Evolutionary conservation across 1,284 basidiomycete species (phyloP).

Genomic region (Puccinia hordei): DNA sequence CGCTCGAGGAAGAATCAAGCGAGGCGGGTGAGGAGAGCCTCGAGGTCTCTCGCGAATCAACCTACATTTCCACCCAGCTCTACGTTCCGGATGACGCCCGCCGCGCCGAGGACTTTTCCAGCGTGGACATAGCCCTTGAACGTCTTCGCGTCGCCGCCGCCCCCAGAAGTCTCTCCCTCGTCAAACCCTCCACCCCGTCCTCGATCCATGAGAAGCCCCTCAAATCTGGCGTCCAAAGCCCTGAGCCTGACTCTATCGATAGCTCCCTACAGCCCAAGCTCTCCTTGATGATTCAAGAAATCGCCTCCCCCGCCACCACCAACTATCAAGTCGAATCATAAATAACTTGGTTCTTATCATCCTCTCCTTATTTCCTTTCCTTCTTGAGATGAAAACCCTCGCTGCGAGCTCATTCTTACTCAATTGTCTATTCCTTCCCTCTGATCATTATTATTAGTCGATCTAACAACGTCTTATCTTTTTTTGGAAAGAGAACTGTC

Average conservation of each 20-base stretch:
- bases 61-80: slow-evolving; percentile 2
- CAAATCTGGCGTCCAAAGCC: neutral
- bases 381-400: neutral
- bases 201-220: neutral
- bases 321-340: neutral
- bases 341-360: neutral
- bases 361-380: neutral
- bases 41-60: neutral
- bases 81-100: slow-evolving; percentile 8
- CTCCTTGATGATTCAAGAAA: slow-evolving; percentile 18
- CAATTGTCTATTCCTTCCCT: neutral
- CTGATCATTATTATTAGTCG: slow-evolving; percentile 1
- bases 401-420: neutral
- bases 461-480: neutral
- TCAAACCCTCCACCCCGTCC: neutral
- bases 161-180: slow-evolving; percentile 24
- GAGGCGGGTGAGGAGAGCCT: slow-evolving; percentile 21
- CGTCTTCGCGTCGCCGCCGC: slow-evolving; percentile 39
- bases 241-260: too few relatives aligned
- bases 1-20: neutral
- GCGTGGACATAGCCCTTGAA: slow-evolving; percentile 44
- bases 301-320: neutral
- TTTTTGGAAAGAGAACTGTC: neutral
- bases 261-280: neutral
- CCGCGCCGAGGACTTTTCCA: slow-evolving; percentile 11